Conservation (phyloP, 1,139 yeast genomes). For the Yamadazyma aaseri region DNA sequence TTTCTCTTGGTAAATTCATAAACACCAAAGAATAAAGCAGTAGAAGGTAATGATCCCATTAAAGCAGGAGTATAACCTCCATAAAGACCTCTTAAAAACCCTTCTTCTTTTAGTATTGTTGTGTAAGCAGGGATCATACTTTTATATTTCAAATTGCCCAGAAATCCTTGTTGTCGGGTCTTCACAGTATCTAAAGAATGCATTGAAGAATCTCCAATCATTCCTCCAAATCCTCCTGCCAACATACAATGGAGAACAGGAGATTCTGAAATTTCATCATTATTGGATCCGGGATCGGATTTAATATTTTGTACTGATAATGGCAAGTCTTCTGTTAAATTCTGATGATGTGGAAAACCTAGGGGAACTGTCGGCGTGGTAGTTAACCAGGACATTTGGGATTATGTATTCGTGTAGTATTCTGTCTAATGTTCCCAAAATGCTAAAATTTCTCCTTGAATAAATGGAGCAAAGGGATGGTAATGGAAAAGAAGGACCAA, state of each 20-base stretch:
- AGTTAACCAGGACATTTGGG: constrained; percentile 24
- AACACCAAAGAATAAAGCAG: constrained; percentile 88
- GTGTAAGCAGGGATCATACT: constrained; percentile 67
- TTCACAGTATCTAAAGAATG: constrained; percentile 95
- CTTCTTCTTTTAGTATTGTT: constrained; percentile 79
- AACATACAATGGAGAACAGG: constrained; percentile 65
- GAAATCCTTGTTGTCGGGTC: constrained; percentile 94
- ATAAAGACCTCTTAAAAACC: constrained; percentile 78
- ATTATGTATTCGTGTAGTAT: neutral
- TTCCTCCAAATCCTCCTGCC: constrained; percentile 96
- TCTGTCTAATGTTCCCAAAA: neutral
- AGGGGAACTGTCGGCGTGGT: constrained; percentile 48
- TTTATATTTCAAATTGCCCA: constrained; percentile 62
- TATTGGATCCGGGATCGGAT: constrained; percentile 1
- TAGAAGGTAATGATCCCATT: constrained; percentile 88
- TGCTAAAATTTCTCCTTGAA: too few species aligned
- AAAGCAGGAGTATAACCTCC: constrained; percentile 93
- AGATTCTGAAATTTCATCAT: constrained; percentile 16
- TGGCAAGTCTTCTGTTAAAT: constrained; percentile 7
- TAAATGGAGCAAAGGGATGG: too few species aligned
- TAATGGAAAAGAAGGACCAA: too few species aligned
- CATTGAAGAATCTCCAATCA: constrained; percentile 90
- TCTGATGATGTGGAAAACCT: constrained; percentile 30
- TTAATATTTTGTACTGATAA: constrained; percentile 2
- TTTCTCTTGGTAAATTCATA: constrained; percentile 78